Percentiles rank a stretch among this genome's conserved stretches.
These are phyloP conservation scores for Chloranthus sessilifolius DNA, from an alignment of 164 flowering plant species.

Conservation along the genomic window DNA sequence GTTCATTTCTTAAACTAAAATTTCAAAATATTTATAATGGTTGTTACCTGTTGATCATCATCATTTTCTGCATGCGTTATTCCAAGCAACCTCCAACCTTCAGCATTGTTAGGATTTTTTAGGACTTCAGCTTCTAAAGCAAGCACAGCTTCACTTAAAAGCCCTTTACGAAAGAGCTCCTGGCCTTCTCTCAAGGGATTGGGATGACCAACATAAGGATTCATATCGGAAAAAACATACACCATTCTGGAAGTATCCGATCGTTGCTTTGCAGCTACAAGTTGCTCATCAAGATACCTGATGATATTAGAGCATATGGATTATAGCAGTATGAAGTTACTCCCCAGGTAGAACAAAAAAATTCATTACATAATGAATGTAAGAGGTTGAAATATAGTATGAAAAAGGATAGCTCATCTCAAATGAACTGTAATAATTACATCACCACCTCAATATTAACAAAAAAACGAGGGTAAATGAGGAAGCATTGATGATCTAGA, in stretches of 20 bases:
- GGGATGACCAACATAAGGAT: conserved; percentile 97
- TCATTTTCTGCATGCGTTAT: conserved; percentile 98
- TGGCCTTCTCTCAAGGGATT: conserved; percentile 94
- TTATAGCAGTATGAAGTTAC: background rate
- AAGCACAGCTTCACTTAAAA: conserved; percentile 95
- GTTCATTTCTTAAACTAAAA: too few relatives aligned
- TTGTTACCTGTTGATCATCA: conserved; percentile 98
- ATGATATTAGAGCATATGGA: background rate
- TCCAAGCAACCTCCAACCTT: conserved; percentile 99
- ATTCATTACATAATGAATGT: too few relatives aligned
- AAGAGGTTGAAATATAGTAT: too few relatives aligned
- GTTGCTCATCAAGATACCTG: conserved; percentile 76
- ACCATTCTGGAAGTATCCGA: conserved; percentile 61
- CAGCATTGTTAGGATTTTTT: conserved; percentile 91
- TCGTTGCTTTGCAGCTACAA: conserved; percentile 36
- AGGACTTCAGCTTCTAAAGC: conserved; percentile 96
- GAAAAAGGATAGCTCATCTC: too few relatives aligned
- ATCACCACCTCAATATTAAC: too few relatives aligned
- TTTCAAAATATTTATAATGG: too few relatives aligned
- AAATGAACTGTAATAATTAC: too few relatives aligned
- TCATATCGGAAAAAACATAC: conserved; percentile 86
- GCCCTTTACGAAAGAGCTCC: conserved; percentile 92
- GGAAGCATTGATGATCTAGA: too few relatives aligned
- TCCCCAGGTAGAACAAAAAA: background rate
- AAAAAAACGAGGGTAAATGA: too few relatives aligned